Evolutionary conservation across 2,329 filamentous ascomycete species (phyloP).

Genomic region (Ascochyta viciae-villosae): DNA sequence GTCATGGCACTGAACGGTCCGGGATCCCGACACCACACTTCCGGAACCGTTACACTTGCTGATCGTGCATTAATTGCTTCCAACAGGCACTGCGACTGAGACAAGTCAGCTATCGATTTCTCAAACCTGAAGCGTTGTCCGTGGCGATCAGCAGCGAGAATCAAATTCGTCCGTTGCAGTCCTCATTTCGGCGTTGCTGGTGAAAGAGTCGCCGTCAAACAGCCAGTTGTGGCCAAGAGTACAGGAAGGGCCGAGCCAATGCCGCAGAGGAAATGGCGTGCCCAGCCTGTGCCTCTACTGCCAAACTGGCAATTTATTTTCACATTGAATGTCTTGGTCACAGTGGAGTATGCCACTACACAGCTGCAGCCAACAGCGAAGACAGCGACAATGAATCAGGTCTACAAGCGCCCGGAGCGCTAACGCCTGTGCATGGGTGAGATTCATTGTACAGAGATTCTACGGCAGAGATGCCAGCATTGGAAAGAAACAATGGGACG

Average conservation of each 20-base stretch:
- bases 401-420: too few relatives aligned
- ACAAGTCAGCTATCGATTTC: not conserved
- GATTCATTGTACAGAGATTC: too few relatives aligned
- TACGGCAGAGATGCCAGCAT: too few relatives aligned
- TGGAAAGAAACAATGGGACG: too few relatives aligned
- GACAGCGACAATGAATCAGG: too few relatives aligned
- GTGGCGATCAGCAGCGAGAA: not conserved
- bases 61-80: not conserved
- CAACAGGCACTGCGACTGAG: not conserved
- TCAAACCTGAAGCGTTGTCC: too few relatives aligned
- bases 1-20: conserved; percentile 6
- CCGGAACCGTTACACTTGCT: not conserved
- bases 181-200: conserved; percentile 11
- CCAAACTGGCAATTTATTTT: too few relatives aligned
- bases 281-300: too few relatives aligned
- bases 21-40: conserved; percentile 3
- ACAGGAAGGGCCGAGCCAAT: conserved; percentile 11
- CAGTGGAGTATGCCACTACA: too few relatives aligned
- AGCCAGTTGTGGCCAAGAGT: conserved; percentile 2
- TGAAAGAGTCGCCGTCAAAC: conserved; percentile 7
- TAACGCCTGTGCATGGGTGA: too few relatives aligned
- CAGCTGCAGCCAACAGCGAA: too few relatives aligned
- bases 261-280: not conserved
- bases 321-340: too few relatives aligned
- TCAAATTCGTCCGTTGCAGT: not conserved